Evolutionary conservation across 225 moss, liverwort and hornwort genomes (phyloP).

Genomic region (Pleurozium schreberi): DNA sequence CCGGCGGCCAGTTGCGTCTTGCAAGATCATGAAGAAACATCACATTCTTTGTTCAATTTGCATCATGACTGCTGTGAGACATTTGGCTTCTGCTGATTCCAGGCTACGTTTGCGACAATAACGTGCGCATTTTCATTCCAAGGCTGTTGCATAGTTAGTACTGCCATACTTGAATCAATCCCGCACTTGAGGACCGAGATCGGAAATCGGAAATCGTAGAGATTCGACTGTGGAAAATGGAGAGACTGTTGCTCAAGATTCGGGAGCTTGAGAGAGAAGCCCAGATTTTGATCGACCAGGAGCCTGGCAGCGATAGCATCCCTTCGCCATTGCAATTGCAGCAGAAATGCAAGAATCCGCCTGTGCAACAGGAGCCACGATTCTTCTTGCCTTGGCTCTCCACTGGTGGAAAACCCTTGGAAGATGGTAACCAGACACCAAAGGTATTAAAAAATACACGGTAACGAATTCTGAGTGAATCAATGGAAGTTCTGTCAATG

Average conservation of each 20-base stretch:
- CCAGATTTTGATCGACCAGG: not conserved
- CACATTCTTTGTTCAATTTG: not conserved
- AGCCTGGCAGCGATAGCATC: not conserved
- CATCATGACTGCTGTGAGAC: not conserved
- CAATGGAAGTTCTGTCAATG: not conserved
- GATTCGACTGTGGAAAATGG: not conserved
- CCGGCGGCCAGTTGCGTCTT: not conserved
- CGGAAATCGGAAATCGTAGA: not conserved
- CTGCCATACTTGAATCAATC: not conserved
- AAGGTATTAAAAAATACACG: not conserved
- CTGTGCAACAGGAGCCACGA: not conserved
- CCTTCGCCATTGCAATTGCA: not conserved
- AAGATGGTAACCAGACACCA: not conserved
- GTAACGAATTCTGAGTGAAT: not conserved
- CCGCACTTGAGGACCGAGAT: not conserved
- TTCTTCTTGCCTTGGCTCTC: not conserved
- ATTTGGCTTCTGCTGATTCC: not conserved
- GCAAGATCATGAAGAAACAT: not conserved
- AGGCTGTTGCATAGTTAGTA: not conserved
- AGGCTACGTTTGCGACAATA: not conserved
- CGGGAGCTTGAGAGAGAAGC: conserved; percentile 32
- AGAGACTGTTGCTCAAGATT: conserved; percentile 12
- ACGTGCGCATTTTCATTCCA: no score
- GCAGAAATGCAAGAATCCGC: not conserved
- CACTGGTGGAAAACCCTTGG: not conserved